Evolutionary conservation across 768 basidiomycete genomes (phyloP).

Genomic region (Boletus pseudo-olivaceus): DNA sequence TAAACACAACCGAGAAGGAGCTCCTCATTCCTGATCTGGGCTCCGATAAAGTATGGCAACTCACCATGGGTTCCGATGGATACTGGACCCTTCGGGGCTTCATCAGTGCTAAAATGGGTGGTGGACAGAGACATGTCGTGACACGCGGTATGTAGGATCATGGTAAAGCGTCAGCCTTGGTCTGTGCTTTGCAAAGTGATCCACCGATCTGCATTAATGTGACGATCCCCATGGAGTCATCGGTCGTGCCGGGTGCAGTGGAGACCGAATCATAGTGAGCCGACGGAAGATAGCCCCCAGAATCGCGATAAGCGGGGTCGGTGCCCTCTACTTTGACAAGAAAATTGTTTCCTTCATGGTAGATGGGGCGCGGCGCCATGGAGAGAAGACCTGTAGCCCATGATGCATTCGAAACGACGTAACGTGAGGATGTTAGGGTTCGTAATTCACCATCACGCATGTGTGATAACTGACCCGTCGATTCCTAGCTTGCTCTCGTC

Average conservation of each 20-base stretch:
- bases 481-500: slow-evolving; percentile 59
- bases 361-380: slow-evolving; percentile 30
- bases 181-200: slow-evolving; percentile 47
- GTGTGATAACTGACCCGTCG: slow-evolving; percentile 1
- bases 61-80: slow-evolving; percentile 42
- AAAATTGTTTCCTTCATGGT: slow-evolving; percentile 68
- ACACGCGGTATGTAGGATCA: slow-evolving; percentile 49
- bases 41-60: slow-evolving; percentile 60
- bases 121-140: slow-evolving; percentile 70
- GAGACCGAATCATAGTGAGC: slow-evolving; percentile 84
- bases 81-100: slow-evolving; percentile 49
- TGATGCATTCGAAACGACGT: slow-evolving; percentile 47
- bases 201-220: slow-evolving; percentile 64
- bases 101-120: slow-evolving; percentile 49
- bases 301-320: slow-evolving; percentile 30
- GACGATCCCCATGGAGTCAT: slow-evolving; percentile 72
- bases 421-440: slow-evolving; percentile 54
- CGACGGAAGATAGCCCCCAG: slow-evolving; percentile 62
- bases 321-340: slow-evolving; percentile 61
- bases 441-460: slow-evolving; percentile 18
- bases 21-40: slow-evolving; percentile 77
- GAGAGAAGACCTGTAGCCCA: slow-evolving; percentile 33
- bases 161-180: too few relatives aligned
- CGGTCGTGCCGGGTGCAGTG: slow-evolving; percentile 70
- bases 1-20: slow-evolving; percentile 48